phyloP scores from a whole-genome alignment of 371 early-diverging fungal species.

The Mortierella sp. region DNA sequence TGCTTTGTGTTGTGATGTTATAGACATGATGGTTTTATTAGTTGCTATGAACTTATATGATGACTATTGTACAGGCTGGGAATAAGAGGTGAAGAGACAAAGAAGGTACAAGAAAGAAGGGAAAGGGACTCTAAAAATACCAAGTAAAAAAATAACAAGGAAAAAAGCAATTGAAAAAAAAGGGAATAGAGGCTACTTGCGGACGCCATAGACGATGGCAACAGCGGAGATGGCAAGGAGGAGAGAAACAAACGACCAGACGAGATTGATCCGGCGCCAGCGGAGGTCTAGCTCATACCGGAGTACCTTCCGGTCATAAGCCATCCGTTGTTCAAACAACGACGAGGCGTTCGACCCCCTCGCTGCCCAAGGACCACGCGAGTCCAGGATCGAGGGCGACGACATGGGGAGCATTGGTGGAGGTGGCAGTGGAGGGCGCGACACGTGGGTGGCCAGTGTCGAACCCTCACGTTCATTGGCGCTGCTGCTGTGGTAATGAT shows the following conservation, averaged over 20 bases:
- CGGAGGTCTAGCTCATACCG: conserved; percentile 35
- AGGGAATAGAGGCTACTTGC: not conserved
- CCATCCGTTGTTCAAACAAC: conserved; percentile 37
- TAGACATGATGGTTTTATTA: conserved; percentile 13
- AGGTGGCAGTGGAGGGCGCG: not conserved
- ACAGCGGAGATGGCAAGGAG: conserved; percentile 27
- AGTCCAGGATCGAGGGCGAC: not conserved
- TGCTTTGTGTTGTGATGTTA: not conserved
- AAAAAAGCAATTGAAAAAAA: not conserved
- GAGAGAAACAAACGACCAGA: conserved; percentile 37
- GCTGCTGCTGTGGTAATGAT: not conserved
- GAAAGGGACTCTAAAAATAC: not conserved
- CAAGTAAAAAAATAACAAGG: conserved; percentile 5
- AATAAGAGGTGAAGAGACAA: not conserved
- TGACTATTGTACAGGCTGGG: conserved; percentile 13
- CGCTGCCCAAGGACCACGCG: conserved; percentile 34
- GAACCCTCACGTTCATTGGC: conserved; percentile 17
- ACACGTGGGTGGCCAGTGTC: conserved; percentile 15
- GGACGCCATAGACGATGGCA: conserved; percentile 14
- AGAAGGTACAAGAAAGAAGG: not conserved
- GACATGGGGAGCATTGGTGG: not conserved
- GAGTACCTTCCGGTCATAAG: conserved; percentile 25
- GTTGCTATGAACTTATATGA: not conserved
- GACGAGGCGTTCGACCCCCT: conserved; percentile 16
- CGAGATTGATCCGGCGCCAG: conserved; percentile 36